Evolutionary conservation across 2,329 filamentous ascomycete species (phyloP).

Genomic region (Cadophora malorum): DNA sequence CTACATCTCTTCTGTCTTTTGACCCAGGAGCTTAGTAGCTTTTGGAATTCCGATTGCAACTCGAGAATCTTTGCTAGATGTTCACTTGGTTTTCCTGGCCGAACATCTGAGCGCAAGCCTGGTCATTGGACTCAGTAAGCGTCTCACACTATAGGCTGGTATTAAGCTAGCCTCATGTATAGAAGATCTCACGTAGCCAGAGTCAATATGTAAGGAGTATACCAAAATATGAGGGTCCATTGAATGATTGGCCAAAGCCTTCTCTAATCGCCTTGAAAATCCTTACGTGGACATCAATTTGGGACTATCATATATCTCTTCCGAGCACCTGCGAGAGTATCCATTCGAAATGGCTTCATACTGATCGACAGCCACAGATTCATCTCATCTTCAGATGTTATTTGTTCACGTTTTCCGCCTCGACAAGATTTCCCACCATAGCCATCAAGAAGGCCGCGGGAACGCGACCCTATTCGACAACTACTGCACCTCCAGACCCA

Average conservation of each 20-base stretch:
- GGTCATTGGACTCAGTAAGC: background rate
- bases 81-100: background rate
- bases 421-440: conserved; percentile 24
- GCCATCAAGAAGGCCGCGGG: conserved; percentile 14
- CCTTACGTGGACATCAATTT: conserved; percentile 11
- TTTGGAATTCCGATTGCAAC: conserved; percentile 21
- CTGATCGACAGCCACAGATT: conserved; percentile 22
- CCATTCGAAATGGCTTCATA: conserved; percentile 14
- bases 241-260: conserved; percentile 15
- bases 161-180: conserved; percentile 31
- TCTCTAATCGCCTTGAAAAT: conserved; percentile 13
- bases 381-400: conserved; percentile 13
- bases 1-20: conserved; percentile 50
- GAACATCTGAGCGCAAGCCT: conserved; percentile 8
- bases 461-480: conserved; percentile 24
- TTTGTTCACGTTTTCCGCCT: conserved; percentile 29
- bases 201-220: conserved; percentile 20
- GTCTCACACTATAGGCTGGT: background rate
- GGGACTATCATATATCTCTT: conserved; percentile 14
- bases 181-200: conserved; percentile 7
- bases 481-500: conserved; percentile 17
- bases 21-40: conserved; percentile 36
- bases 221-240: conserved; percentile 9
- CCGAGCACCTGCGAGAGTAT: background rate
- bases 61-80: background rate